Conservation (phyloP, 331 rosid species). For the Quercus lobata region DNA sequence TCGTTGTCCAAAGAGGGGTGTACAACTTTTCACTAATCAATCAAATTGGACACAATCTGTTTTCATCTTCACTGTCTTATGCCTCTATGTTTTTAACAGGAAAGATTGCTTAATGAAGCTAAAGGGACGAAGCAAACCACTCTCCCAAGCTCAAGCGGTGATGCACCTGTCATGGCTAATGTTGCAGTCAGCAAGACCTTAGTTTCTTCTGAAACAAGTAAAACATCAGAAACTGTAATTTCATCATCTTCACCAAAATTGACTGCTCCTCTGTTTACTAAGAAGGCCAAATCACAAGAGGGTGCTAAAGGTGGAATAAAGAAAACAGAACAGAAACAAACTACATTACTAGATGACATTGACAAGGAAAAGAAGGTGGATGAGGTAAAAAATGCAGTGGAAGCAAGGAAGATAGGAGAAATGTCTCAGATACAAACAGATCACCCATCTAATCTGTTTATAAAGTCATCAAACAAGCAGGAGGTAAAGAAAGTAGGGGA, state of each 20-base stretch:
- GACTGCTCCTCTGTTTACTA: slow-evolving; percentile 51
- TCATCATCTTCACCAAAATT: slow-evolving; percentile 41
- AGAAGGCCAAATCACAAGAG: slow-evolving; percentile 60
- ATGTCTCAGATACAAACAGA: slow-evolving; percentile 20
- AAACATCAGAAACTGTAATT: slow-evolving; percentile 29
- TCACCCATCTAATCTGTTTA: slow-evolving; percentile 23
- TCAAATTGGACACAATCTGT: neutral
- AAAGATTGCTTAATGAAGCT: slow-evolving; percentile 54
- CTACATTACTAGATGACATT: slow-evolving; percentile 22
- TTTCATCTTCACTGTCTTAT: slow-evolving; percentile 11
- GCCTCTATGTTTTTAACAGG: slow-evolving; percentile 41
- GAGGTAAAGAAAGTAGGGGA: slow-evolving; percentile 35
- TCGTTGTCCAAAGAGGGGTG: neutral
- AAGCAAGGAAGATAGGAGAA: slow-evolving; percentile 30
- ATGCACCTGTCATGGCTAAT: slow-evolving; percentile 25
- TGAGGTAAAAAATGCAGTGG: slow-evolving; percentile 23
- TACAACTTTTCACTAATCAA: neutral
- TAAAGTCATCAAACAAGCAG: slow-evolving; percentile 33
- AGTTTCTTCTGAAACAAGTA: slow-evolving; percentile 24
- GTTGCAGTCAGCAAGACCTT: slow-evolving; percentile 17
- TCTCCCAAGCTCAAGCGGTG: slow-evolving; percentile 24
- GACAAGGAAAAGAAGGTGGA: slow-evolving; percentile 27
- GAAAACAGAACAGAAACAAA: slow-evolving; percentile 23
- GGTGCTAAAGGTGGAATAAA: slow-evolving; percentile 32
- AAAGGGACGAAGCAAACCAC: slow-evolving; percentile 29